Evolutionary conservation across 805 yeast species (phyloP).

Genomic region (Zygosaccharomyces pseudorouxii): DNA sequence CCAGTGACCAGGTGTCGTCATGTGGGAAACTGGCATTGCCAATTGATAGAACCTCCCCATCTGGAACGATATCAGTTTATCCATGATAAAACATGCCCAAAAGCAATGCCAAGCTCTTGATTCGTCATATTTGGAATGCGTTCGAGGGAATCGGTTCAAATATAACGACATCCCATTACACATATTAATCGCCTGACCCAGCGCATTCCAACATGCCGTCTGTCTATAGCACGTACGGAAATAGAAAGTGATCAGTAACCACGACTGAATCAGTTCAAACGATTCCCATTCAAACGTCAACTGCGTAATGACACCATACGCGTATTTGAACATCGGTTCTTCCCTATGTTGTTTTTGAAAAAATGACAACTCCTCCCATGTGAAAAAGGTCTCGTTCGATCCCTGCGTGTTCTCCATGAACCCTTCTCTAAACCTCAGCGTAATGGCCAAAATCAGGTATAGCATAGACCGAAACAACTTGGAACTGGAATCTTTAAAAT

Average conservation of each 20-base stretch:
- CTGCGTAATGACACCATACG: conserved; percentile 37
- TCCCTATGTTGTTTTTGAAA: conserved; percentile 30
- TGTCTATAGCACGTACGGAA: conserved; percentile 44
- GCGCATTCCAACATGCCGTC: conserved; percentile 39
- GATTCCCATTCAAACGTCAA: conserved; percentile 50
- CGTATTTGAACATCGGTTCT: conserved; percentile 41
- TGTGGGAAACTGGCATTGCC: conserved; percentile 21
- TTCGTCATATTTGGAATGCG: conserved; percentile 35
- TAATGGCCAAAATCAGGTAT: conserved; percentile 44
- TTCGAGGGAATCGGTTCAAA: conserved; percentile 28
- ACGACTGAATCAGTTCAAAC: conserved; percentile 46
- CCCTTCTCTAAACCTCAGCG: conserved; percentile 51
- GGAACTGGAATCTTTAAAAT: conserved; percentile 33
- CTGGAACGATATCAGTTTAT: conserved; percentile 49
- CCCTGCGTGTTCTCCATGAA: conserved; percentile 1
- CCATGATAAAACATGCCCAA: conserved; percentile 53
- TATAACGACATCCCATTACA: conserved; percentile 43
- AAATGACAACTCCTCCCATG: conserved; percentile 2
- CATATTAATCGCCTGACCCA: conserved; percentile 43
- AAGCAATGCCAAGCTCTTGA: conserved; percentile 49
- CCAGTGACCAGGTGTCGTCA: conserved; percentile 19
- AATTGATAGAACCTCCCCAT: conserved; percentile 43
- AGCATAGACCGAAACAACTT: conserved; percentile 50
- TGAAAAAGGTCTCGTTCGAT: background rate
- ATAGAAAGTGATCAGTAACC: conserved; percentile 44